Evolutionary conservation across 805 yeast species (phyloP), one percentile per base, ranked within the genome.

Genomic region (Suhomyces tanzawaensis): DNA sequence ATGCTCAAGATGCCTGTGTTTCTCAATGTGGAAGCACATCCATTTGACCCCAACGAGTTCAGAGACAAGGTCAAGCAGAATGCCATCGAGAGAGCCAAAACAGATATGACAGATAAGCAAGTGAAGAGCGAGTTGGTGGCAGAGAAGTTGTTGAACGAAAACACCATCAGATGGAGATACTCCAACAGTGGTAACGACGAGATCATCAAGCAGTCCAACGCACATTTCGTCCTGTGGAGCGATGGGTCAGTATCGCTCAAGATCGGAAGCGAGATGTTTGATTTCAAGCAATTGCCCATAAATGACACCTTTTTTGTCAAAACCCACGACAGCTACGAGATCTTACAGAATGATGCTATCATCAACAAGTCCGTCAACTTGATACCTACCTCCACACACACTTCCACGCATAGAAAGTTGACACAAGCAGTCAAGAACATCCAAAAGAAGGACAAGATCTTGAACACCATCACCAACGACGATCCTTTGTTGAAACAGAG

Each of bases 121-220:
- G 74, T 72, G 28, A 72, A 75, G 44, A 65, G 60, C 33, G 72
- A 65, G 32, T 46, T 60, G 24, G 59, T 80, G n/a, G 76, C 81
- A 25, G 85, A 82, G 44, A 77, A 78, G 52, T 64, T 83, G 23
- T 71, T 77, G 39, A 87, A 82, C 45, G 89, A 85, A 53, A 91
- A 89, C 59, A 88, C 96, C 0, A 71, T 93, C 23, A 77, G 99
- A 55, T 93, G 99, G 99, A 79, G 95, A 62, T 91, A 90, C 60
- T 83, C 88, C 12, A 77, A 83, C 41, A 81, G 80, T 43, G 77
- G 76, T n/a, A 67, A 73, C 37, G 81, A 80, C 29, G 88, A 83
- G 44, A 79, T 90, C 47, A 76, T 77, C 53, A 85, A 85, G 51
- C 95, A 89, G 58, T 83, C 95, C 7, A 93, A 93, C 56, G 82